Evolutionary conservation across 495 filamentous ascomycete genomes (phyloP).

Genomic region (Annulohypoxylon bovei): DNA sequence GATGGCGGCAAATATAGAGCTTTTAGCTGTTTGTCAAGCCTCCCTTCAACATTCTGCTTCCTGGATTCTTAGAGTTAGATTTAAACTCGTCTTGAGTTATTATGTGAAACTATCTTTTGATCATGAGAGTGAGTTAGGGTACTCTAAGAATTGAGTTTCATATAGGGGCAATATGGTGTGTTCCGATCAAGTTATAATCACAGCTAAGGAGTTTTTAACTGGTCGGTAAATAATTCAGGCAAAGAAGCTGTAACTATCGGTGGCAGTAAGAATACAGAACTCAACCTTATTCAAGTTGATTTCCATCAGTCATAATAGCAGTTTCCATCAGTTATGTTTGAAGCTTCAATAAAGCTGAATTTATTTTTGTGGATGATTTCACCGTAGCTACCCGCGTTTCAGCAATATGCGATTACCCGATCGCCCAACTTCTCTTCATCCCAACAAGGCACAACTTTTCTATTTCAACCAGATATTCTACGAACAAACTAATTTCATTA

Average conservation of each 20-base stretch:
- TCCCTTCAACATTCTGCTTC: neutral
- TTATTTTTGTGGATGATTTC: slow-evolving; percentile 11
- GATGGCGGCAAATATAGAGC: neutral
- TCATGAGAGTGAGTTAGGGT: neutral
- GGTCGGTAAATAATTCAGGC: neutral
- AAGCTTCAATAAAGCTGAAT: slow-evolving; percentile 4
- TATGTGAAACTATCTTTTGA: neutral
- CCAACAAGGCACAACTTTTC: slow-evolving; percentile 2
- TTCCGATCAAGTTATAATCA: neutral
- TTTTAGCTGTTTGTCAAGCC: neutral
- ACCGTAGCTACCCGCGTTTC: slow-evolving; percentile 30
- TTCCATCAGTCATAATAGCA: neutral
- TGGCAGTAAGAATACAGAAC: neutral
- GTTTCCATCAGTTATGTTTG: neutral
- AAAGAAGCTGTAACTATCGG: no score
- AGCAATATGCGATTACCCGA: slow-evolving; percentile 35
- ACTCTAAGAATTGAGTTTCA: neutral
- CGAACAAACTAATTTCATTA: neutral
- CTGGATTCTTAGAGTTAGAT: neutral
- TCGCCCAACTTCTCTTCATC: neutral
- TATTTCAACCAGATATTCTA: slow-evolving; percentile 7
- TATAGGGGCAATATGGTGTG: neutral
- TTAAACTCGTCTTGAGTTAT: neutral
- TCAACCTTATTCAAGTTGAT: neutral
- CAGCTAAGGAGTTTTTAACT: neutral